phyloP scores from a whole-genome alignment of 495 filamentous ascomycete species.

The Hypoxylon crocopeplum region DNA sequence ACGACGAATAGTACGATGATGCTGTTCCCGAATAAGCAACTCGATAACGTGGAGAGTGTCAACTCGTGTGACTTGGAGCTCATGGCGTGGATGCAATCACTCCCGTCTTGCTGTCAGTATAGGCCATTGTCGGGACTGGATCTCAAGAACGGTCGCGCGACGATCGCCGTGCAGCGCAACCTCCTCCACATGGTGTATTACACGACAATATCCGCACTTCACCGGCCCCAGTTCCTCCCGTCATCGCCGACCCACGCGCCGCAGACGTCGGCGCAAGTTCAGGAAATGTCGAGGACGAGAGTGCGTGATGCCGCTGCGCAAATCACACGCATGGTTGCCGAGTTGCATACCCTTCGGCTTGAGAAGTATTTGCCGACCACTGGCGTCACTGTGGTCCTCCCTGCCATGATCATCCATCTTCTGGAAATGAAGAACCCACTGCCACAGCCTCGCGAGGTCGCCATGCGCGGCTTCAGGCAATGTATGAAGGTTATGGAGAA shows the following conservation, averaged over 20 bases:
- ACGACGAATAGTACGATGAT: conserved; percentile 85
- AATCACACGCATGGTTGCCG: conserved; percentile 78
- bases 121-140: conserved; percentile 56
- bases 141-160: conserved; percentile 44
- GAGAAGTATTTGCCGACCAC: conserved; percentile 84
- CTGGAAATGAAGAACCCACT: conserved; percentile 85
- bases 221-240: conserved; percentile 85
- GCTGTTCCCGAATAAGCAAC: conserved; percentile 84
- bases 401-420: conserved; percentile 89
- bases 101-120: conserved; percentile 73
- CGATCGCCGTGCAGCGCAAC: conserved; percentile 74
- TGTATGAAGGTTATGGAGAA: conserved; percentile 86
- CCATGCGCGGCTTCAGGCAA: conserved; percentile 77
- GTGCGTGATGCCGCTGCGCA: conserved; percentile 80
- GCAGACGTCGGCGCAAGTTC: conserved; percentile 63
- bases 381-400: conserved; percentile 86
- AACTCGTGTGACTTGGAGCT: conserved; percentile 75
- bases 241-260: conserved; percentile 65
- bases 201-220: conserved; percentile 84
- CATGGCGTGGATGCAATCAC: conserved; percentile 70
- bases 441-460: conserved; percentile 68
- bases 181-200: conserved; percentile 89
- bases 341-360: conserved; percentile 70
- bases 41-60: conserved; percentile 76
- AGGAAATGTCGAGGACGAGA: conserved; percentile 78